Evolutionary conservation across 78 protist genomes (phyloP), one percentile per base, ranked within the genome.

Genomic region (Protostelium mycophagum): DNA sequence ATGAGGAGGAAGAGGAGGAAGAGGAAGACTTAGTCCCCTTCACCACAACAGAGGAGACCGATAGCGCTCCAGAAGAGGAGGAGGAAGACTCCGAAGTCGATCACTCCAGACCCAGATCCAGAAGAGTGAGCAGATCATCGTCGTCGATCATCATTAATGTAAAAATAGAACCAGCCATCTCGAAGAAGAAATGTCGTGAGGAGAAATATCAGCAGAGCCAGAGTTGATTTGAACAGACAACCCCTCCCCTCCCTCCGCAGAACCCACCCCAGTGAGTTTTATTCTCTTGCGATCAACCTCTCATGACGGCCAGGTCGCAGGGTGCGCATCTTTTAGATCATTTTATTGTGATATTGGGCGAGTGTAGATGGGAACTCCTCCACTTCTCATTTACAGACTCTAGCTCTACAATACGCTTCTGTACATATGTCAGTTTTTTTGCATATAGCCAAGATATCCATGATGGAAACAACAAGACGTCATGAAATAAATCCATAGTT

Each of bases 281-380:
- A n/a, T n/a, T n/a, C n/a, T n/a, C n/a, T n/a, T 51, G 31, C 16
- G 31, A 51, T 51, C 73, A 51, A 51, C 73, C 16, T 16, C 16
- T 51, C 73, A 51, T n/a, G n/a, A n/a, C n/a, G n/a, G n/a, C n/a
- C 73, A 51, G 73, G 73, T 51, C 73, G 73, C 73, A 51, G 73
- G 73, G 73, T 51, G 73, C 5, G 73, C 5, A 51, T 51, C 73
- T 51, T 51, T 16, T 51, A n/a, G 73, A 51, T 51, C 73, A 51
- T 16, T 51, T 51, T 51, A 51, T 51, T 16, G 5, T 5, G 73
- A 25, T 51, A 16, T 5, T 5, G 16, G 73, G 73, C 73, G 16
- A 51, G n/a, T n/a, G n/a, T n/a, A n/a, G n/a, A 51, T 5, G 5
- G 16, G 5, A 25, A 16, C 16, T 51, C 73, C 16, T 51, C 73